These are phyloP conservation scores for Pestalotiopsis sp. DNA, from an alignment of 2,329 filamentous ascomycete species.

Conservation along the genomic window DNA sequence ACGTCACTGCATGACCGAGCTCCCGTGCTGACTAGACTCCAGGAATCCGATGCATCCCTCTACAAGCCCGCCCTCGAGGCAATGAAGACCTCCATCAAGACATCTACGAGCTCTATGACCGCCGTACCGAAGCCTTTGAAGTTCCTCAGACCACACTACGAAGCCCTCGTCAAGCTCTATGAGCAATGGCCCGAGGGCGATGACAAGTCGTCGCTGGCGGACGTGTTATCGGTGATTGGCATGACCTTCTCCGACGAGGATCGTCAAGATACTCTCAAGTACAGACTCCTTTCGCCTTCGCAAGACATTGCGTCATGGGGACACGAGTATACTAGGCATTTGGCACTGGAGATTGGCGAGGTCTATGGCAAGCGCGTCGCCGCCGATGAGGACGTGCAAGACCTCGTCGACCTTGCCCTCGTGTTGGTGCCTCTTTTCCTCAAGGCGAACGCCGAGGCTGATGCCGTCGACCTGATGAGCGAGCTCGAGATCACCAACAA, in stretches of 20 bases:
- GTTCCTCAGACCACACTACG: slow-evolving; percentile 96
- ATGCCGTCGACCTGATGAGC: slow-evolving; percentile 95
- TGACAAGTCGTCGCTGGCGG: slow-evolving; percentile 87
- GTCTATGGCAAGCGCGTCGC: slow-evolving; percentile 88
- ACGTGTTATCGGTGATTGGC: slow-evolving; percentile 94
- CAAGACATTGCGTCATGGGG: slow-evolving; percentile 97
- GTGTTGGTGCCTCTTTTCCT: slow-evolving; percentile 92
- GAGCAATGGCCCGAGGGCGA: slow-evolving; percentile 84
- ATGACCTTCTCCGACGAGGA: slow-evolving; percentile 99
- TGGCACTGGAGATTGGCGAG: slow-evolving; percentile 93
- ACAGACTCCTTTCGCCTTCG: slow-evolving; percentile 84
- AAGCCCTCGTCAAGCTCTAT: slow-evolving; percentile 83
- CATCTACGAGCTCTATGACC: slow-evolving; percentile 98
- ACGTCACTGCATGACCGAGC: background rate
- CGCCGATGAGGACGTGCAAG: slow-evolving; percentile 80
- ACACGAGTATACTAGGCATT: slow-evolving; percentile 95
- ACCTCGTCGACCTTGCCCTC: slow-evolving; percentile 83
- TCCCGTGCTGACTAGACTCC: slow-evolving; percentile 25
- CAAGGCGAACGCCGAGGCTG: slow-evolving; percentile 96
- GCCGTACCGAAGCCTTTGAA: slow-evolving; percentile 98
- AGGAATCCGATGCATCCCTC: slow-evolving; percentile 86
- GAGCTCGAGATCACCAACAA: slow-evolving; percentile 97
- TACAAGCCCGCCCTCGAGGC: slow-evolving; percentile 93
- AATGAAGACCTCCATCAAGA: slow-evolving; percentile 99
- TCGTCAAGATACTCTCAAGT: slow-evolving; percentile 93